Conservation (phyloP, 495 filamentous ascomycete genomes). For the Saxispiralis lemnorum region DNA sequence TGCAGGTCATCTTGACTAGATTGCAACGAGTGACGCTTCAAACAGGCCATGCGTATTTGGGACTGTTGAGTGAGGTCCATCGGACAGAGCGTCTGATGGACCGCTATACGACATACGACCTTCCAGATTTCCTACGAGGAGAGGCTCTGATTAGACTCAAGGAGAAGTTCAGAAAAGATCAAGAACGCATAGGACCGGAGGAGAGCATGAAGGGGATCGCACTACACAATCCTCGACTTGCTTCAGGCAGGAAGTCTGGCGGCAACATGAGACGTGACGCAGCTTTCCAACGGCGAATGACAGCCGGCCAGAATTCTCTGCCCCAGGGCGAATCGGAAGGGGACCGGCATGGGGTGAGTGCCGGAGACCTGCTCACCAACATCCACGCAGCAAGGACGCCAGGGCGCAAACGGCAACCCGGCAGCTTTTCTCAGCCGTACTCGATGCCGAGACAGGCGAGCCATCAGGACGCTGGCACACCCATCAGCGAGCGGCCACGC, state of each 20-base stretch:
- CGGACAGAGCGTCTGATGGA: slow-evolving; percentile 83
- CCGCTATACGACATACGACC: slow-evolving; percentile 73
- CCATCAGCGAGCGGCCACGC: slow-evolving; percentile 34
- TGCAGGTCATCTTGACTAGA: slow-evolving; percentile 87
- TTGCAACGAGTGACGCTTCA: slow-evolving; percentile 88
- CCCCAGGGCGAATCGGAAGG: not conserved
- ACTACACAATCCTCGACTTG: slow-evolving; percentile 62
- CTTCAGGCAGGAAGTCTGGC: slow-evolving; percentile 51
- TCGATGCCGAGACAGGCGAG: slow-evolving; percentile 16
- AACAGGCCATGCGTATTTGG: slow-evolving; percentile 85
- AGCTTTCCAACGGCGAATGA: slow-evolving; percentile 36
- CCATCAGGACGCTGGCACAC: slow-evolving; percentile 27
- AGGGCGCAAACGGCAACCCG: slow-evolving; percentile 24
- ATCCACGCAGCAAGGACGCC: slow-evolving; percentile 28
- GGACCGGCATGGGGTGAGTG: slow-evolving; percentile 20
- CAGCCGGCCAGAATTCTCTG: slow-evolving; percentile 8
- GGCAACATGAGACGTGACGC: slow-evolving; percentile 66
- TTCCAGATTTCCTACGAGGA: slow-evolving; percentile 82
- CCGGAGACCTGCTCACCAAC: slow-evolving; percentile 60
- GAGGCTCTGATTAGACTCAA: slow-evolving; percentile 71
- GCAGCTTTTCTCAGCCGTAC: slow-evolving; percentile 27
- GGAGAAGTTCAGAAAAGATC: slow-evolving; percentile 76
- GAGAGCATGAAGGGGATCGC: slow-evolving; percentile 89
- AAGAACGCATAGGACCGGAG: slow-evolving; percentile 65
- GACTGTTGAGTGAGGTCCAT: slow-evolving; percentile 74